Evolutionary conservation across 2,329 filamentous ascomycete genomes (phyloP), one percentile per base, ranked within the genome.

Genomic region (Shiraia bambusicola): DNA sequence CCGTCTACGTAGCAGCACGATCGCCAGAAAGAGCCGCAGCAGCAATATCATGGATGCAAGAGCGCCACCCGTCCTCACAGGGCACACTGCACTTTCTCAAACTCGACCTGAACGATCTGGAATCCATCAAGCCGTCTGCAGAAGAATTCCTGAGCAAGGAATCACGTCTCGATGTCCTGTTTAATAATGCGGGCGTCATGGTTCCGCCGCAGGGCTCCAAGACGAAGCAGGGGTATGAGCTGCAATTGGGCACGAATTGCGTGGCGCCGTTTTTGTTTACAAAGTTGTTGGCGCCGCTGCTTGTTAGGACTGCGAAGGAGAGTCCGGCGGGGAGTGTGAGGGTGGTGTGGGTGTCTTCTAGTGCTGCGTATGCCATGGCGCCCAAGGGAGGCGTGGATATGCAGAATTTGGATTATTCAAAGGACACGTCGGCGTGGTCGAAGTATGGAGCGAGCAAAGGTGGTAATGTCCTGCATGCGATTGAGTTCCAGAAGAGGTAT

Each of bases 1-100:
- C 68, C 1, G 74, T 83, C n/a, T 82, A 81, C 59, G 59, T 80
- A 17, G 77, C 77, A 4, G 72, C 73, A 2, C 76, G 79, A 22
- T 73, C 63, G 3, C 54, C 68, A 25, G 45, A 51, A 12, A 45
- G 45, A 13, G 35, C 47, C 8, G 59, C 69, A n/a, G 77, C 76
- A 47, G 76, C 69, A 10, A 58, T 62, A 2, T 46, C 58, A 1
- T 76, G 76, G 28, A 76, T 82, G 32, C 56, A 64, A 4, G 34
- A 44, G 12, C 13, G 36, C 5, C 1, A 49, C 54, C 25, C 74
- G 64, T 15, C 27, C 8, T 49, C 50, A 12, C 38, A 37, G 17
- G 50, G 50, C 3, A 35, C 34, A 6, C 42, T 67, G 2, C 34
- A 51, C n/a, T 59, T 57, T 34, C 41, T 68, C 2, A 45, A 57